These are phyloP conservation scores for Aspergillus uvarum DNA, from an alignment of 2,329 filamentous ascomycete species.

Conservation along the genomic window DNA sequence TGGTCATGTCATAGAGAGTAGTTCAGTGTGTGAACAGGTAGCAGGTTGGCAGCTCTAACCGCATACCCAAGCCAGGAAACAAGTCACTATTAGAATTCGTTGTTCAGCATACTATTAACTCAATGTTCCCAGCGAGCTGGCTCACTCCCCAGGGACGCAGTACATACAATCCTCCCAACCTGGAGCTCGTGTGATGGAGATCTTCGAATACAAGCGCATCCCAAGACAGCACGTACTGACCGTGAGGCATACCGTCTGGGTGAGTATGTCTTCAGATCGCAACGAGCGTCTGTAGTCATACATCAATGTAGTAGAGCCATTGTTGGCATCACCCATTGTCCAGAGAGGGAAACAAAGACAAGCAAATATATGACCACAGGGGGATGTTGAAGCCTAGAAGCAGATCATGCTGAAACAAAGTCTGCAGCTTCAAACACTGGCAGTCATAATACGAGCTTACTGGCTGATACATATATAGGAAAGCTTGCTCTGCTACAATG, in stretches of 20 bases:
- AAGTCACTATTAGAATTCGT: conserved; percentile 15
- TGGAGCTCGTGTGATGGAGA: conserved; percentile 25
- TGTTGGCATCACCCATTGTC: not conserved
- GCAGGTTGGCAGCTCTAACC: not conserved
- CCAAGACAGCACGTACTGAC: conserved; percentile 20
- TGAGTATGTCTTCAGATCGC: conserved; percentile 21
- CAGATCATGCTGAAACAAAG: not conserved
- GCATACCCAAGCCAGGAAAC: conserved; percentile 24
- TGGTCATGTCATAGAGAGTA: conserved; percentile 9
- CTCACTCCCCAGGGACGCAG: not conserved
- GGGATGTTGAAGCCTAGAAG: not conserved
- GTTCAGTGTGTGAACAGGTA: not conserved
- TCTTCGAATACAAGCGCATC: conserved; percentile 28
- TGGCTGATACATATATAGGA: not conserved
- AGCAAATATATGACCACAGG: not conserved
- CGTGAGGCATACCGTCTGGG: conserved; percentile 19
- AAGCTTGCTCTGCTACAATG: not conserved
- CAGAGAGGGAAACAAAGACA: not conserved
- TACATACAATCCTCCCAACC: conserved; percentile 26
- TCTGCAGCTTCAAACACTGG: not conserved
- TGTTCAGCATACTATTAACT: not conserved
- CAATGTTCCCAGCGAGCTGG: not conserved
- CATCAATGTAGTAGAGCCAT: not conserved
- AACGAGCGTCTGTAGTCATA: conserved; percentile 14
- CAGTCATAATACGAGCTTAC: not conserved